Base-by-base conservation (phyloP, 441 rosid genomes). In the Populus hybrid region DNA sequence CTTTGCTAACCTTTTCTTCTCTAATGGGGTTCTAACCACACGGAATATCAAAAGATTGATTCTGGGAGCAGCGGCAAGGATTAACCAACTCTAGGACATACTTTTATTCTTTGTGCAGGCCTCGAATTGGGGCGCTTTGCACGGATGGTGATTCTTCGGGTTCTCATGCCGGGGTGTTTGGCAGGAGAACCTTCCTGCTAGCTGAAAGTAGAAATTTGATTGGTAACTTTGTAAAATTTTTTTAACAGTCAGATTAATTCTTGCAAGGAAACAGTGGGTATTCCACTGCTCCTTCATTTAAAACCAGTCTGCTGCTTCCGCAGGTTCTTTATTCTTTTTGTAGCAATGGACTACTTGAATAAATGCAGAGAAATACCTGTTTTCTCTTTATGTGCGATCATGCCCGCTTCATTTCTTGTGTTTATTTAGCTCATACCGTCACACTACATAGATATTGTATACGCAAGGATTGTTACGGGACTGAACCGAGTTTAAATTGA, bases 81-180 rank as follows among this genome's bases (percentile, higher is more conserved):
- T 85, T 84, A 89, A 86, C 88, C 84, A 84, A 83, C 75, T 57
- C 73, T 91, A 86, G 91, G 88, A 84, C 61, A 21, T 65, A 84
- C 76, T 79, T 84, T 83, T 73, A 89, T 89, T 91, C 93, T 90
- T 91, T 89, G 90, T 86, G 91, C 89, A 79, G 89, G 85, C 82
- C 87, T 81, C 75, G 0, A 84, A 83, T 79, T 78, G 81, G 82
- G 92, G 81, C 69, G 66, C 68, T 38, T 32, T 78, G 91, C 88
- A 85, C 89, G 32, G 50, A 75, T 78, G 86, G 75, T 67, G 78
- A 87, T 89, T 91, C 90, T 87, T 91, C 86, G 78, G 90, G 88
- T 85, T 89, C 91, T 83, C 83, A 5, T 66, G 87, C 87, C 84
- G 67, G 81, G 82, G 82, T 80, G 84, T 82, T 83, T 81, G 94